Percentiles rank a stretch among this genome's conserved stretches.
These are phyloP conservation scores for Phaffomyces antillensis DNA, from an alignment of 805 yeast species.

Conservation along the genomic window DNA sequence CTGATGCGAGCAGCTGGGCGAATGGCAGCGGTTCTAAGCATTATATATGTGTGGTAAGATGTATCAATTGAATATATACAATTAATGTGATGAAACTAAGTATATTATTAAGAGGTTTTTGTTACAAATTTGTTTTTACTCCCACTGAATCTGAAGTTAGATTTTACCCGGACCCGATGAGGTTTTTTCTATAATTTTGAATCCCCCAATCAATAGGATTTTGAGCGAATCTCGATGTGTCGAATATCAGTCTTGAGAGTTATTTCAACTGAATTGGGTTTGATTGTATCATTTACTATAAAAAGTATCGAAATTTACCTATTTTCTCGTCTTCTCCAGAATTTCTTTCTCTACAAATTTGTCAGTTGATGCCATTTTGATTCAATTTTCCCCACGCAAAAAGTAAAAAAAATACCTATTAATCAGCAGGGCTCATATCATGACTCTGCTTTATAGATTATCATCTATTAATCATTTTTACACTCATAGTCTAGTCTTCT, in stretches of 20 bases:
- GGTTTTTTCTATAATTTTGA: background rate
- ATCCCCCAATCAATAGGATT: no score
- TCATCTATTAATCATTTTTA: background rate
- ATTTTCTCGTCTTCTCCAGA: background rate
- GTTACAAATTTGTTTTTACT: background rate
- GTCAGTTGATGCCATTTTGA: background rate
- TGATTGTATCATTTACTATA: no score
- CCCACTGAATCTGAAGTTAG: background rate
- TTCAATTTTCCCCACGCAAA: constrained; percentile 1
- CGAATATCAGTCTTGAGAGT: no score
- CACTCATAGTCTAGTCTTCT: background rate
- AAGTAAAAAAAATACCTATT: no score
- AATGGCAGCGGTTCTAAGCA: constrained; percentile 16
- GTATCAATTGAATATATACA: background rate
- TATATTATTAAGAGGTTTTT: no score
- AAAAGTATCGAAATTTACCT: background rate
- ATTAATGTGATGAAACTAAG: background rate
- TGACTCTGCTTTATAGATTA: no score
- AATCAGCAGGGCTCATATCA: background rate
- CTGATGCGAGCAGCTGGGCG: constrained; percentile 11
- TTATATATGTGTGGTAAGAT: constrained; percentile 1
- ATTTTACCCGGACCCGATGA: constrained; percentile 6
- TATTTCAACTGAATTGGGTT: no score
- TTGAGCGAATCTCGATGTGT: no score
- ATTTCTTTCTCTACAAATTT: background rate